These are phyloP conservation scores for Ophiostoma australiae DNA, from an alignment of 2,329 filamentous ascomycete species.

Conservation along the genomic window DNA sequence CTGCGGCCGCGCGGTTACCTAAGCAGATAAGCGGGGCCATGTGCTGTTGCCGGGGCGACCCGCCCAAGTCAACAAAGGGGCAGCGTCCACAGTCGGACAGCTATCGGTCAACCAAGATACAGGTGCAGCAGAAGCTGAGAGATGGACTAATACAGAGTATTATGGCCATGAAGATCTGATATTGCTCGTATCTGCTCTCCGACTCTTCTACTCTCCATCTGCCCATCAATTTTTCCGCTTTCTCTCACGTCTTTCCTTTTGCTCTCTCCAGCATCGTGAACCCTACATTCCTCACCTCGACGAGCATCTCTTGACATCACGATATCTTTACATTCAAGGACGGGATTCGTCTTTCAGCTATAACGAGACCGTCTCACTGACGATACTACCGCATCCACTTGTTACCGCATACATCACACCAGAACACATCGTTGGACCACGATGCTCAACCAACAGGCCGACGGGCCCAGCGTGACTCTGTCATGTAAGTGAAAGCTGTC, in stretches of 20 bases:
- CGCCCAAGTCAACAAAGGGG: neutral
- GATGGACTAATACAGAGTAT: neutral
- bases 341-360: too few relatives aligned
- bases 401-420: neutral
- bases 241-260: slow-evolving; percentile 9
- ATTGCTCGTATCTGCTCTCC: neutral
- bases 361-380: neutral
- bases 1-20: neutral
- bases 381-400: neutral
- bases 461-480: slow-evolving; percentile 28
- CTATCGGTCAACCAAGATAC: slow-evolving; percentile 6
- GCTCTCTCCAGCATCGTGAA: neutral
- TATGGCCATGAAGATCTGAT: neutral
- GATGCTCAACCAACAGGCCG: slow-evolving; percentile 26
- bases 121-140: neutral
- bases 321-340: neutral
- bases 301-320: neutral
- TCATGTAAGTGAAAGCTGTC: slow-evolving; percentile 26
- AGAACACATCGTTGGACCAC: slow-evolving; percentile 12
- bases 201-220: neutral
- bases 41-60: neutral
- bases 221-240: neutral
- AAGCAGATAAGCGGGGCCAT: neutral
- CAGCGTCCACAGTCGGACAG: neutral
- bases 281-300: neutral